phyloP scores from a whole-genome alignment of 495 filamentous ascomycete genomes.

The Lentithecium fluviatile region DNA sequence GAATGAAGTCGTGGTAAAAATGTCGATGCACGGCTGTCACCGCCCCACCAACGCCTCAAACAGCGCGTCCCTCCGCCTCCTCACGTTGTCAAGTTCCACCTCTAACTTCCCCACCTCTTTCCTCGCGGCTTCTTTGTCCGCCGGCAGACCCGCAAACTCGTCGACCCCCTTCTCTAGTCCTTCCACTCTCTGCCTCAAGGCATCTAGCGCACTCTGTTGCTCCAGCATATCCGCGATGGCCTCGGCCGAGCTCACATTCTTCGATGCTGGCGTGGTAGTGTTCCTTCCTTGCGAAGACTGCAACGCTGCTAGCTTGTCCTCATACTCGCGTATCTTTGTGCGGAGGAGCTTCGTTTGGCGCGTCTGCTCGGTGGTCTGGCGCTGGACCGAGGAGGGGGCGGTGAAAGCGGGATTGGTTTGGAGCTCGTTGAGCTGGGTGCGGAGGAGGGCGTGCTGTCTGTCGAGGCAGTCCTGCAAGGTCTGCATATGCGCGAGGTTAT shows the following conservation, averaged over 20 bases:
- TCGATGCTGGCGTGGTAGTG: background rate
- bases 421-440: slow-evolving; percentile 18
- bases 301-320: slow-evolving; percentile 24
- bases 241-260: slow-evolving; percentile 37
- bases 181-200: slow-evolving; percentile 51
- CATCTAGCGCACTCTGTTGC: slow-evolving; percentile 54
- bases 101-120: slow-evolving; percentile 63
- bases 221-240: slow-evolving; percentile 58
- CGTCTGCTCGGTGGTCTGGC: slow-evolving; percentile 27
- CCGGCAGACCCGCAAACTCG: slow-evolving; percentile 67
- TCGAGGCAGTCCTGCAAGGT: slow-evolving; percentile 27
- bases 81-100: slow-evolving; percentile 58
- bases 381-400: slow-evolving; percentile 17
- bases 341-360: slow-evolving; percentile 30
- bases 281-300: slow-evolving; percentile 4
- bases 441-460: slow-evolving; percentile 25
- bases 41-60: slow-evolving; percentile 58
- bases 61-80: slow-evolving; percentile 60
- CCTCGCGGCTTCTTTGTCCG: slow-evolving; percentile 64
- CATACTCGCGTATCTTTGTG: slow-evolving; percentile 30
- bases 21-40: too few relatives aligned
- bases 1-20: too few relatives aligned
- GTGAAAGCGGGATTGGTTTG: slow-evolving; percentile 25
- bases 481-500: slow-evolving; percentile 23
- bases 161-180: slow-evolving; percentile 58